Percentiles rank a stretch among this genome's conserved stretches.
Conservation (phyloP, 495 filamentous ascomycete species). For the Penicillium chermesinum region DNA sequence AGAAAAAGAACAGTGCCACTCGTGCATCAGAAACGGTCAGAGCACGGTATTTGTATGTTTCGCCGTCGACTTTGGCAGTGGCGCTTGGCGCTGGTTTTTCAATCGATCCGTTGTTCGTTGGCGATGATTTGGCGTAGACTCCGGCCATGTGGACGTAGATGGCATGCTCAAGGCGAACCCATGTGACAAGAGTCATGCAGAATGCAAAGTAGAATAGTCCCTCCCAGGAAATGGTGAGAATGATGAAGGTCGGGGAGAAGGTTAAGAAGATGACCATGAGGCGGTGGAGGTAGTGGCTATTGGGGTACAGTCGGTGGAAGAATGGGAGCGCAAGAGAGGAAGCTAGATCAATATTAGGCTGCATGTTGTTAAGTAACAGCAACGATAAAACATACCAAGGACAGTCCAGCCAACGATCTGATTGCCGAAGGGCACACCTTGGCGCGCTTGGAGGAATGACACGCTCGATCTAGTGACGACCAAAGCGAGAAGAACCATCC, state of each 20-base stretch:
- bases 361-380: neutral
- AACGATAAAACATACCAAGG: constrained; percentile 52
- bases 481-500: constrained; percentile 80
- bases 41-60: constrained; percentile 56
- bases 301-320: constrained; percentile 73
- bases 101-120: constrained; percentile 9
- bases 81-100: constrained; percentile 24
- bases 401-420: constrained; percentile 83
- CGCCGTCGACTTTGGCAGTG: constrained; percentile 27
- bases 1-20: constrained; percentile 89
- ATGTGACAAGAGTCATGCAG: constrained; percentile 74
- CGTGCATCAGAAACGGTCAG: constrained; percentile 78
- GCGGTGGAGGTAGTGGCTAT: constrained; percentile 85
- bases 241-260: constrained; percentile 89
- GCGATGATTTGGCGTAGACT: constrained; percentile 16
- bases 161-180: constrained; percentile 85
- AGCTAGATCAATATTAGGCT: constrained; percentile 40
- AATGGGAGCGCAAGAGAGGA: constrained; percentile 75
- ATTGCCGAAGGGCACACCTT: constrained; percentile 85
- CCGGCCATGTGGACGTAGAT: constrained; percentile 54
- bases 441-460: constrained; percentile 75
- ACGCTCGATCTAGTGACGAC: constrained; percentile 80
- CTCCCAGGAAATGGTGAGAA: constrained; percentile 97
- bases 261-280: constrained; percentile 87
- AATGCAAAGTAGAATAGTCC: constrained; percentile 94